Evolutionary conservation across 2,329 filamentous ascomycete genomes (phyloP), one percentile per base, ranked within the genome.

Genomic region (Blumeriella jaapii): DNA sequence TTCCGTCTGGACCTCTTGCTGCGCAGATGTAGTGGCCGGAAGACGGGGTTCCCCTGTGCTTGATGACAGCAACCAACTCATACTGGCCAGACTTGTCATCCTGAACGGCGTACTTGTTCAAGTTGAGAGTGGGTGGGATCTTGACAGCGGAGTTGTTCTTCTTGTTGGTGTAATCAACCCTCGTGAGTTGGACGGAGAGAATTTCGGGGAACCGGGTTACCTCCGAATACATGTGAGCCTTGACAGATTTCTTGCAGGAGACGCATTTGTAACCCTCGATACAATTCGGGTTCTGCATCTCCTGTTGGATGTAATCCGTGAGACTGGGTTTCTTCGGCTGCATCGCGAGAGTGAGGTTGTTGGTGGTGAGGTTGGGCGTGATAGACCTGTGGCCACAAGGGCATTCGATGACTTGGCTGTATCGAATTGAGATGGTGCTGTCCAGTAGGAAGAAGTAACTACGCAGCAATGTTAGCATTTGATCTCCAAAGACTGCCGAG

Each of bases 251-350:
- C 19, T 41, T 32, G 36, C 48, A 53, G 5, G 30, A 41, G 16
- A 52, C 49, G 34, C 54, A 56, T 5, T 42, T 39, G 30, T 55
- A 55, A 20, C 36, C 50, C 7, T n/a, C n/a, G n/a, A n/a, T n/a
- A n/a, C 39, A 24, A 12, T 53, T 41, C 1, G 19, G 35, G 28
- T 55, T 47, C 6, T 32, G 27, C 23, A 55, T 34, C 26, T 49
- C 46, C 7, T 43, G 6, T 5, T 41, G 17, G 17, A 56, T 31
- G 31, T 53, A 54, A 4, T 31, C 29, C 5, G 31, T 19, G 3
- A 57, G 39, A 10, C 38, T 36, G 10, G 45, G 42, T 14, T 39
- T 20, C 20, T 29, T 31, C 17, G 52, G 32, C 6, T 31, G 27
- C 1, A 47, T 47, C n/a, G 42, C 31, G 18, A 57, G 42, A 5